Evolutionary conservation across 164 flowering plant genomes (phyloP).

Genomic region (Stephania yunnanensis): DNA sequence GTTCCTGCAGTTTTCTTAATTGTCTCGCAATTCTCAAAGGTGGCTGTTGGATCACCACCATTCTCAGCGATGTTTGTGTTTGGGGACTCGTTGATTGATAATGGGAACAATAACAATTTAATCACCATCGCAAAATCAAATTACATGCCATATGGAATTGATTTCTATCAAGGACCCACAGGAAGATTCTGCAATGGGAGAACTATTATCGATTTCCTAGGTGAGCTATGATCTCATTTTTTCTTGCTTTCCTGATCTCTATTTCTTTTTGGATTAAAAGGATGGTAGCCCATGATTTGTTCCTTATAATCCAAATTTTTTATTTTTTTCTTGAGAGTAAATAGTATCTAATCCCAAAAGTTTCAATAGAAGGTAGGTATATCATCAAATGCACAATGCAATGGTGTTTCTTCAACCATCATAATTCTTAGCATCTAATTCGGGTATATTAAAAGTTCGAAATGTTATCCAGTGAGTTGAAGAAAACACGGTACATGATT

Average conservation of each 20-base stretch:
- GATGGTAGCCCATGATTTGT: no score
- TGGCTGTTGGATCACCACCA: constrained; percentile 7
- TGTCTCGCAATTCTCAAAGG: neutral
- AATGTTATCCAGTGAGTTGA: neutral
- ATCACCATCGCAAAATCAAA: constrained; percentile 31
- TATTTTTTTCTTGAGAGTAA: no score
- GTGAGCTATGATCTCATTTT: constrained; percentile 11
- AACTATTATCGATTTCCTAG: constrained; percentile 23
- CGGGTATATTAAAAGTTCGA: neutral
- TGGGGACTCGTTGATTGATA: constrained; percentile 37
- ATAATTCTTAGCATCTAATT: neutral
- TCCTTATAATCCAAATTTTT: neutral
- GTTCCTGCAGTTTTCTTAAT: neutral
- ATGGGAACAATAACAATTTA: constrained; percentile 33
- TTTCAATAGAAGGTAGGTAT: neutral
- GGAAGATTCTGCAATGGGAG: constrained; percentile 37
- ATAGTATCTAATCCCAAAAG: no score
- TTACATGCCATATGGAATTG: constrained; percentile 35
- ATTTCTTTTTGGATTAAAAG: no score
- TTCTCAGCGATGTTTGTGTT: constrained; percentile 33
- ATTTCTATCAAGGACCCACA: constrained; percentile 33
- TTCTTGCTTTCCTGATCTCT: neutral
- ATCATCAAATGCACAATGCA: neutral
- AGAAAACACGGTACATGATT: neutral
- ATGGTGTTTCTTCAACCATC: neutral